These are phyloP conservation scores for Lantana camara DNA, from an alignment of 257 asterid species.

Conservation along the genomic window DNA sequence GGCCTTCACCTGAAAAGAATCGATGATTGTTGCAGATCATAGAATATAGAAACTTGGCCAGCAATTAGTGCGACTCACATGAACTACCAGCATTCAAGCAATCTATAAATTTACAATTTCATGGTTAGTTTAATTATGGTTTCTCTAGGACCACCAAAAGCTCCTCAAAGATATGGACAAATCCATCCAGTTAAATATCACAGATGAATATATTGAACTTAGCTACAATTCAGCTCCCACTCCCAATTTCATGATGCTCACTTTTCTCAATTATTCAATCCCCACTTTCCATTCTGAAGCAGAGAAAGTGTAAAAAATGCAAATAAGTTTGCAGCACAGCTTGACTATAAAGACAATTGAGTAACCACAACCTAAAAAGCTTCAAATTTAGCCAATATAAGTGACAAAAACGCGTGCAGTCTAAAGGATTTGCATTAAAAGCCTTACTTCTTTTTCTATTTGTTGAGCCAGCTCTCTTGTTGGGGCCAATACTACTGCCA, in stretches of 20 bases:
- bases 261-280: slow-evolving; percentile 2
- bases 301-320: not conserved
- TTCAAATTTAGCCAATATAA: slow-evolving; percentile 6
- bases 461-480: slow-evolving; percentile 97
- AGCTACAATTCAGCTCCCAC: slow-evolving; percentile 4
- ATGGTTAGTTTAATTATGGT: slow-evolving; percentile 9
- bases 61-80: slow-evolving; percentile 19
- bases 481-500: slow-evolving; percentile 88
- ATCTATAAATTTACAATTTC: slow-evolving; percentile 20
- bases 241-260: not conserved
- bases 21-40: slow-evolving; percentile 1
- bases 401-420: slow-evolving; percentile 7
- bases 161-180: not conserved
- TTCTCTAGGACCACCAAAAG: slow-evolving; percentile 7
- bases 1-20: slow-evolving; percentile 77
- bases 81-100: slow-evolving; percentile 9
- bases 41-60: slow-evolving; percentile 1
- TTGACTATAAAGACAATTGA: not conserved
- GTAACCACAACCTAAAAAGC: slow-evolving; percentile 8
- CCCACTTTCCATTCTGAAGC: not conserved
- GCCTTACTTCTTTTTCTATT: slow-evolving; percentile 80
- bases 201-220: not conserved
- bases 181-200: too few relatives aligned
- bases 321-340: not conserved
- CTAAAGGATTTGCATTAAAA: slow-evolving; percentile 14